phyloP scores from a whole-genome alignment of 768 basidiomycete species.

The Podaxis sp. region DNA sequence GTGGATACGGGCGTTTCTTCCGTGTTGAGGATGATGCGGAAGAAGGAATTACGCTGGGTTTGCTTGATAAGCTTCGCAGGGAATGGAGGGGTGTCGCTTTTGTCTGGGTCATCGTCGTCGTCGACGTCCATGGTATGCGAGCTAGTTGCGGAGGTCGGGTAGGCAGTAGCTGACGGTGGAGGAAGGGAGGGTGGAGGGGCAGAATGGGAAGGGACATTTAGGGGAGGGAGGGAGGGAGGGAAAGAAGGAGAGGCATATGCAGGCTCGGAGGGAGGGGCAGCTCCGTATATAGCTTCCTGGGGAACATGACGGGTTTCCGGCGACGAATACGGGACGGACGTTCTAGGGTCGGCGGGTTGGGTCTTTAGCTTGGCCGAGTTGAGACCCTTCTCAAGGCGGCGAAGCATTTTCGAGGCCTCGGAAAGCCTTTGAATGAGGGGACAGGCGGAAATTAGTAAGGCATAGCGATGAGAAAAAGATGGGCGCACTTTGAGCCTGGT shows the following conservation, averaged over 20 bases:
- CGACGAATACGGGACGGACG: constrained; percentile 29
- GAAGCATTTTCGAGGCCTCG: constrained; percentile 86
- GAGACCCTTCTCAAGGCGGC: constrained; percentile 79
- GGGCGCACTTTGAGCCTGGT: constrained; percentile 78
- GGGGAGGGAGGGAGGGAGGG: constrained; percentile 25
- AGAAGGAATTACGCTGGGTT: constrained; percentile 71
- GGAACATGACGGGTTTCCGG: constrained; percentile 19
- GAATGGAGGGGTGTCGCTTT: constrained; percentile 58
- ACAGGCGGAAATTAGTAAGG: constrained; percentile 7
- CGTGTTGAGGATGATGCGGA: constrained; percentile 79
- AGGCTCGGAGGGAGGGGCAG: constrained; percentile 28
- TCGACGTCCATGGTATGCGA: constrained; percentile 46
- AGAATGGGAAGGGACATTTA: constrained; percentile 34
- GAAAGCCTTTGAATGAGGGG: constrained; percentile 50
- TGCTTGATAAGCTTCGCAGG: constrained; percentile 77
- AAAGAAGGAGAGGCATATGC: constrained; percentile 11
- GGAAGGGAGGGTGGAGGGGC: constrained; percentile 25
- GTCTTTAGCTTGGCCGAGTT: constrained; percentile 75
- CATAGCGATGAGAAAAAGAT: constrained; percentile 11
- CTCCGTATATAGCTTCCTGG: constrained; percentile 26
- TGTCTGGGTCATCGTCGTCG: constrained; percentile 62
- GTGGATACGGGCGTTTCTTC: constrained; percentile 41
- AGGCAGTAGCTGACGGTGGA: constrained; percentile 22
- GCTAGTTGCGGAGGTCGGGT: constrained; percentile 29
- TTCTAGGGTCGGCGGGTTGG: constrained; percentile 32